Evolutionary conservation across 2,329 filamentous ascomycete species (phyloP).

Genomic region (Nemania bipapillata): DNA sequence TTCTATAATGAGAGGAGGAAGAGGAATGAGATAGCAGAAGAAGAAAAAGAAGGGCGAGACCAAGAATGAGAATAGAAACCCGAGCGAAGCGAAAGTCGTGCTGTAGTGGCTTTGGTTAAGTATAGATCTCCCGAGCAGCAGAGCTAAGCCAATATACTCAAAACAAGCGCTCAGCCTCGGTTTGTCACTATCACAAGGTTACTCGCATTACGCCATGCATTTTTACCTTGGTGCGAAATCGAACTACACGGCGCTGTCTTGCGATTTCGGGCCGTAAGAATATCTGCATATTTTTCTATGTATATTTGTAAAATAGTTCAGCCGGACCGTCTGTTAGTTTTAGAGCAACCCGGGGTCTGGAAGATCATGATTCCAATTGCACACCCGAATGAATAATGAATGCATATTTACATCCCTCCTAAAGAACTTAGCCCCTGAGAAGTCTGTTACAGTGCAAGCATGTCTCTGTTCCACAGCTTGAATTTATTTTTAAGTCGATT

Average conservation of each 20-base stretch:
- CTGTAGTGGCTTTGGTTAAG: neutral
- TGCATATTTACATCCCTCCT: neutral
- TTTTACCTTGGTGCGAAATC: neutral
- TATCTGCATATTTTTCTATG: neutral
- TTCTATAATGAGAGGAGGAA: conserved; percentile 38
- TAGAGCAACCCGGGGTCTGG: neutral
- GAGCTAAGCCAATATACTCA: neutral
- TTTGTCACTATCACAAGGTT: neutral
- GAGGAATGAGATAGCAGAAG: too few species aligned
- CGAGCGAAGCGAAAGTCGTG: neutral
- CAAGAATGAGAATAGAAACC: neutral
- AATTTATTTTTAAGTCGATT: neutral
- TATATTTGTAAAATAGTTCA: neutral
- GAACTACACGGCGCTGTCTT: neutral
- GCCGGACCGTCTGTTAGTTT: neutral
- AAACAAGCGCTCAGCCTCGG: neutral
- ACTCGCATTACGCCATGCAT: neutral
- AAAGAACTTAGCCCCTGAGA: neutral
- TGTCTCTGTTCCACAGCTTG: neutral
- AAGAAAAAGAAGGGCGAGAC: neutral
- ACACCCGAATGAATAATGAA: conserved; percentile 15
- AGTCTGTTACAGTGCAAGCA: neutral
- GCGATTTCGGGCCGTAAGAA: neutral
- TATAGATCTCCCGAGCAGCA: neutral
- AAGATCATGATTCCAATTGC: neutral